These are phyloP conservation scores for Neonectria neomacrospora DNA, from an alignment of 2,329 filamentous ascomycete species.

Conservation along the genomic window DNA sequence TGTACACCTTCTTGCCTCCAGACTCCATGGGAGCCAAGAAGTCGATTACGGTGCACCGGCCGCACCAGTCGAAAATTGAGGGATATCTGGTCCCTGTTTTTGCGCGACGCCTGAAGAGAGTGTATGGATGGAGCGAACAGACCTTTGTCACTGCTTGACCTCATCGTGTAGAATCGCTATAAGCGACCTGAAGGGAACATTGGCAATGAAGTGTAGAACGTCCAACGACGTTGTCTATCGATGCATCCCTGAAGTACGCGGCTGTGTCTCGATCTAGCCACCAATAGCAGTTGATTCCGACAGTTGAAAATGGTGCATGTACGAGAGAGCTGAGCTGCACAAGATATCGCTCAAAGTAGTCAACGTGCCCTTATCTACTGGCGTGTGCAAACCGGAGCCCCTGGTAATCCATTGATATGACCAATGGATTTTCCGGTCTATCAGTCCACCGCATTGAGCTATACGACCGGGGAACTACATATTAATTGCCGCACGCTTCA, in stretches of 20 bases:
- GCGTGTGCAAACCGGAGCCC: not conserved
- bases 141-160: slow-evolving; percentile 43
- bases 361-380: not conserved
- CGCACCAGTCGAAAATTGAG: slow-evolving; percentile 51
- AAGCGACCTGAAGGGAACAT: too few species aligned
- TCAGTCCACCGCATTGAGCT: not conserved
- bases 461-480: not conserved
- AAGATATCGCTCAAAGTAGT: too few species aligned
- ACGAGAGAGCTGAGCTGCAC: too few species aligned
- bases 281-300: too few species aligned
- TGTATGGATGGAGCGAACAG: slow-evolving; percentile 51
- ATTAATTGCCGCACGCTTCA: not conserved
- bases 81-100: slow-evolving; percentile 45
- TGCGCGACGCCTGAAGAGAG: slow-evolving; percentile 46
- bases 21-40: slow-evolving; percentile 39
- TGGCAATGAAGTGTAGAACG: too few species aligned
- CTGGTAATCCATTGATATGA: not conserved
- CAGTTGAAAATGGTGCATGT: too few species aligned
- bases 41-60: slow-evolving; percentile 52
- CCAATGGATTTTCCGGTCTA: not conserved
- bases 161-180: too few species aligned
- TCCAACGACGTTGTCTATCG: too few species aligned
- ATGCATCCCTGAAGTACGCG: too few species aligned
- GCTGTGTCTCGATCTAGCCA: too few species aligned
- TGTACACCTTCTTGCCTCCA: slow-evolving; percentile 53